These are phyloP conservation scores for Hemileccinum rubropunctum DNA, from an alignment of 768 basidiomycete species.

Conservation along the genomic window DNA sequence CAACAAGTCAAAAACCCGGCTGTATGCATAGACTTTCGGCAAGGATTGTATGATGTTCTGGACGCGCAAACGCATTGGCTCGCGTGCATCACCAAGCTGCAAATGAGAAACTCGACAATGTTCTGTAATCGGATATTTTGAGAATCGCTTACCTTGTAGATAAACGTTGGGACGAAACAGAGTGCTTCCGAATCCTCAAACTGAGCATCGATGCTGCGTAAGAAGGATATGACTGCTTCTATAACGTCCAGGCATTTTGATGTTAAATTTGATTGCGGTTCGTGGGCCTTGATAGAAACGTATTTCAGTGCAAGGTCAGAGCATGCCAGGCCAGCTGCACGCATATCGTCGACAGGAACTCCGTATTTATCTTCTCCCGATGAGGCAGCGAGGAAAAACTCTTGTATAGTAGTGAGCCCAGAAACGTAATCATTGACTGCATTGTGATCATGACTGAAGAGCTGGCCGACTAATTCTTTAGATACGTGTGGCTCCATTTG, in stretches of 20 bases:
- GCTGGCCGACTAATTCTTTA: constrained; percentile 65
- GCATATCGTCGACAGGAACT: constrained; percentile 44
- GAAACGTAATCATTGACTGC: constrained; percentile 88
- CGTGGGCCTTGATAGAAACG: constrained; percentile 82
- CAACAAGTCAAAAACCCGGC: constrained; percentile 84
- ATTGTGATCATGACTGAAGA: constrained; percentile 96
- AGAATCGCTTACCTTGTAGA: constrained; percentile 68
- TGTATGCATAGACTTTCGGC: constrained; percentile 90
- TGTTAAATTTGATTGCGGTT: constrained; percentile 86
- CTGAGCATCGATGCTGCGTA: constrained; percentile 71
- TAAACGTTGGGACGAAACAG: constrained; percentile 85
- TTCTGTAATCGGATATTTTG: background rate
- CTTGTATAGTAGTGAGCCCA: constrained; percentile 71
- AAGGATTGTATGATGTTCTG: constrained; percentile 82
- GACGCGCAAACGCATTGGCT: constrained; percentile 75
- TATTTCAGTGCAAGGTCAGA: constrained; percentile 94
- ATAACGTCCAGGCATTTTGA: constrained; percentile 88
- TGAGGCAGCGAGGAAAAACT: constrained; percentile 65
- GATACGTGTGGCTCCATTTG: constrained; percentile 90
- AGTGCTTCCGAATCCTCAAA: constrained; percentile 83
- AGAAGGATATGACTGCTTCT: constrained; percentile 71
- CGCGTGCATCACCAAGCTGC: constrained; percentile 91
- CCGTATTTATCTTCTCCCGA: constrained; percentile 55
- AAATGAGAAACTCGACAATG: constrained; percentile 3
- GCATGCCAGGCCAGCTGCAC: constrained; percentile 74